Base-by-base conservation (phyloP, 371 early-diverging fungal genomes). In the Mucor lusitanicus region DNA sequence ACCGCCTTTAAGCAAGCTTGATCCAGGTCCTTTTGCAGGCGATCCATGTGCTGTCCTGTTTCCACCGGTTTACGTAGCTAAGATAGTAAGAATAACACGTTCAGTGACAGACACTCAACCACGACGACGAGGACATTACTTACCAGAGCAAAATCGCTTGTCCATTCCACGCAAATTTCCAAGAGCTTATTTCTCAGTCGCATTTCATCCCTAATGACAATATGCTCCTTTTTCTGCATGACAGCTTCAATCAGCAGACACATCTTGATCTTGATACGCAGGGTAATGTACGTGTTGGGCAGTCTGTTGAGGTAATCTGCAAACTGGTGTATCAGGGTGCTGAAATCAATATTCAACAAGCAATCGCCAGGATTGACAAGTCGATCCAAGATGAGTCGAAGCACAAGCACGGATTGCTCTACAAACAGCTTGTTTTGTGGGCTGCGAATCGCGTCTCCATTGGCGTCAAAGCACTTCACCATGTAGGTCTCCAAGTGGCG, bases 241-340 rank as follows among this genome's bases (percentile, higher is more conserved):
- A 95, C 76, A 2, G 88, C 80, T 71, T 95, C 95, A 9, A 92
- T 79, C 17, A 95, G 82, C 61, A 93, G 91, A 55, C 95, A 93
- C 78, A 95, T 89, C 59, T 91, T 91, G 57, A 95, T 85, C 64
- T 93, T 92, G 69, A 95, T 91, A n/a, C 92, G 87, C 17, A 94
- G 60, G 0, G 91, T 86, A 1, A 82, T 75, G 32, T 83, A 76
- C 6, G 83, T 87, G 60, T 78, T 78, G 0, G 88, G 88, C 2
- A 93, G 78, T 13, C 86, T 83, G 68, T 92, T 89, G 11, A 97
- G 77, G 68, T 95, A 97, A 46, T 85, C 85, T 8, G 90, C 80
- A 84, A 95, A 91, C 12, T 86, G 87, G 13, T 85, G 68, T 15
- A 97, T 83, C 60, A 97, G 74, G 0, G 87, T 84, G 50, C 94